Evolutionary conservation across 2,329 filamentous ascomycete genomes (phyloP).

Genomic region (Sporothrix protearum): DNA sequence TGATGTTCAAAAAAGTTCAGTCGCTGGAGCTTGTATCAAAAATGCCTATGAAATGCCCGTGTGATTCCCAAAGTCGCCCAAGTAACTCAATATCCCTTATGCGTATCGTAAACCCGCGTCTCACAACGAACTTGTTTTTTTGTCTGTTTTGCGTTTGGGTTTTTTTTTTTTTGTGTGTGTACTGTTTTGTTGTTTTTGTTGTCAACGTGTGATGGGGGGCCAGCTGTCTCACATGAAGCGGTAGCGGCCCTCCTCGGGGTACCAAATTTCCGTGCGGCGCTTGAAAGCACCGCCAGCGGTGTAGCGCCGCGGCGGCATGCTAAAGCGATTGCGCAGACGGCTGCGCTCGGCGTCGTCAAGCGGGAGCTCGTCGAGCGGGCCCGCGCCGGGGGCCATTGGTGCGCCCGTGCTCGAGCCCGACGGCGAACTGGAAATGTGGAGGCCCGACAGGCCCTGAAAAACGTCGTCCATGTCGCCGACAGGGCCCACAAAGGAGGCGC

Average conservation of each 20-base stretch:
- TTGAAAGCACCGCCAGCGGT: conserved; percentile 26
- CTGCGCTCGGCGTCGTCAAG: conserved; percentile 24
- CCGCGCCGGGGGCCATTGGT: conserved; percentile 15
- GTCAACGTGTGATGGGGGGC: not conserved
- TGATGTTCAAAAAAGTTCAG: not conserved
- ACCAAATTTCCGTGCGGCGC: conserved; percentile 32
- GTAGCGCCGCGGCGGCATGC: conserved; percentile 28
- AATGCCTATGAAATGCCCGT: conserved; percentile 7
- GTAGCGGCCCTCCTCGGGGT: conserved; percentile 27
- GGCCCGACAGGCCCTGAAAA: conserved; percentile 21
- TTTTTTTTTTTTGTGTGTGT: not conserved
- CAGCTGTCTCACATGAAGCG: conserved; percentile 25
- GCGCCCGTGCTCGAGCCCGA: not conserved
- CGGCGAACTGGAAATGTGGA: conserved; percentile 19
- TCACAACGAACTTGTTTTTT: no score
- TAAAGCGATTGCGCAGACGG: conserved; percentile 30
- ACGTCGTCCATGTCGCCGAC: conserved; percentile 13
- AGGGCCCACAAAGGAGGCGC: conserved; percentile 15
- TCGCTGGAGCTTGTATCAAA: not conserved
- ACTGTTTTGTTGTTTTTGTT: no score
- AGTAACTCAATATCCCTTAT: not conserved
- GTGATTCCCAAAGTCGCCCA: not conserved
- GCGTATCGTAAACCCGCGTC: not conserved
- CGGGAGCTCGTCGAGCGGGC: not conserved
- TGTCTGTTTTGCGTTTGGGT: not conserved